A percentile compares a stretch with the other conserved stretches of the same genome.
phyloP scores from a whole-genome alignment of 768 basidiomycete species.

The Tulasnella sp. region DNA sequence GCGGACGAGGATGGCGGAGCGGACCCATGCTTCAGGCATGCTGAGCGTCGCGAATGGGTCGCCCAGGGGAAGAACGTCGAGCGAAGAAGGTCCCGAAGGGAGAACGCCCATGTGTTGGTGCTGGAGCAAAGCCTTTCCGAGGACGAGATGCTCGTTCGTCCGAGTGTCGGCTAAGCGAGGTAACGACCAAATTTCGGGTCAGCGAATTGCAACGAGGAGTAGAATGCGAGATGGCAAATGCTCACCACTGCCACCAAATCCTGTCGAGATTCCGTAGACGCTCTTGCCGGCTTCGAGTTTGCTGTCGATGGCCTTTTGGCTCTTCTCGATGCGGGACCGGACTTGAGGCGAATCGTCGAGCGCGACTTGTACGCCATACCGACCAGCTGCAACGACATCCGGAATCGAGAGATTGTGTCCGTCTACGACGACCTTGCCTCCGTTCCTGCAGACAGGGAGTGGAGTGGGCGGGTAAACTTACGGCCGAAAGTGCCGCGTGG shows the following conservation, averaged over 20 bases:
- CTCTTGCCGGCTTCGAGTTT: constrained; percentile 58
- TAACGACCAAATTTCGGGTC: constrained; percentile 11
- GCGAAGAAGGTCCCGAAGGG: constrained; percentile 12
- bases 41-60: constrained; percentile 55
- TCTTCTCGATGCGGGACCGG: constrained; percentile 42
- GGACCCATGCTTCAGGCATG: constrained; percentile 84
- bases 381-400: constrained; percentile 64
- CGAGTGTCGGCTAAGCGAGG: constrained; percentile 56
- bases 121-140: constrained; percentile 75
- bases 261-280: constrained; percentile 77
- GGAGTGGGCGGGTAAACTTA: neutral
- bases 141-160: constrained; percentile 56
- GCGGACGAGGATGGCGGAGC: constrained; percentile 75
- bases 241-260: constrained; percentile 72
- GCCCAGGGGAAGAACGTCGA: constrained; percentile 41
- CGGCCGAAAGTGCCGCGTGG: neutral
- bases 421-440: constrained; percentile 50
- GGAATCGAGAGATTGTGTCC: constrained; percentile 64
- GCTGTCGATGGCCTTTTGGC: constrained; percentile 45
- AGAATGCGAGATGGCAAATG: neutral
- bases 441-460: constrained; percentile 44
- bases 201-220: constrained; percentile 13
- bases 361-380: constrained; percentile 42
- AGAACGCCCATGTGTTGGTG: constrained; percentile 70
- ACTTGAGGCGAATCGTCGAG: constrained; percentile 40